phyloP scores from a whole-genome alignment of 2,329 filamentous ascomycete genomes.

The Penicillium sp. region DNA sequence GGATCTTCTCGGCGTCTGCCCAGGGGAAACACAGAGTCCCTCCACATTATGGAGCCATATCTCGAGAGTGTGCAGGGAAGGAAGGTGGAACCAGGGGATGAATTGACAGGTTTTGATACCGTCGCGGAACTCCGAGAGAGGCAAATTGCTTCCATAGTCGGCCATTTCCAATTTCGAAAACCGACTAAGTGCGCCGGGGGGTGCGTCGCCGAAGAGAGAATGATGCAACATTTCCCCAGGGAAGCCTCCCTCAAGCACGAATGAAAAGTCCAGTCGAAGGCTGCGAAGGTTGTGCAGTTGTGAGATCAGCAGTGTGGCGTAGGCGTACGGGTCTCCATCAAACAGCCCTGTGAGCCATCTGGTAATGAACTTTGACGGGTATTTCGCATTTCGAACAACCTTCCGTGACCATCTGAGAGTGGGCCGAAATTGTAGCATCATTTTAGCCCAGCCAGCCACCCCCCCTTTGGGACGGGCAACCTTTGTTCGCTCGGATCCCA shows the following conservation, averaged over 20 bases:
- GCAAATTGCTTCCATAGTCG: slow-evolving; percentile 2
- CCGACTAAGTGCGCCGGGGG: not conserved
- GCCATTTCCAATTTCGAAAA: not conserved
- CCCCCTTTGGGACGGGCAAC: not conserved
- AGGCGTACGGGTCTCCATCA: not conserved
- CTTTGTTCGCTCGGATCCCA: too few species aligned
- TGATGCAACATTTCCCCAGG: not conserved
- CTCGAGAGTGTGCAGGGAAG: slow-evolving; percentile 4
- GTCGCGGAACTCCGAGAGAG: not conserved
- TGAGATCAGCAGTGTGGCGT: not conserved
- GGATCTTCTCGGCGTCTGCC: fast-evolving
- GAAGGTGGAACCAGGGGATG: slow-evolving; percentile 5
- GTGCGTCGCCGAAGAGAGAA: not conserved
- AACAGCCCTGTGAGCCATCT: not conserved
- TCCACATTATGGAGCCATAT: not conserved
- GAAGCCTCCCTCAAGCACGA: not conserved
- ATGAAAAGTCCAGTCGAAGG: not conserved
- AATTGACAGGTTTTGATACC: not conserved
- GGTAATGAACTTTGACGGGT: not conserved
- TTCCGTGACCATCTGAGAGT: not conserved
- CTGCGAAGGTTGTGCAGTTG: slow-evolving; percentile 2
- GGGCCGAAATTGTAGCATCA: not conserved
- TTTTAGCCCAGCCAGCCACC: not conserved
- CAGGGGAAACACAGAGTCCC: not conserved
- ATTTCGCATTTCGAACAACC: not conserved